phyloP scores from a whole-genome alignment of 331 rosid species.

The Arachis monticola region DNA sequence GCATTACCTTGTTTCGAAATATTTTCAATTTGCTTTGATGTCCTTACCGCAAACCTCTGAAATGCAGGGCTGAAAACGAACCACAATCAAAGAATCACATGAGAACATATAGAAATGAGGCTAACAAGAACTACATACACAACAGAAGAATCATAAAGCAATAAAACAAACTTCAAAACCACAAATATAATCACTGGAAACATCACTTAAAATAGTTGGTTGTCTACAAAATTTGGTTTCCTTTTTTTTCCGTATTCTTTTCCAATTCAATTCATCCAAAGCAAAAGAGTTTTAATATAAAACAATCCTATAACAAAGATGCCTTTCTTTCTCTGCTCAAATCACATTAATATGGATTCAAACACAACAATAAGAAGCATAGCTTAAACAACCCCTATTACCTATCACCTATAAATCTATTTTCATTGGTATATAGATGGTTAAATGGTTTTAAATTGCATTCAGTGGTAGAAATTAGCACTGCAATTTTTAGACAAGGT shows the following conservation, averaged over 20 bases:
- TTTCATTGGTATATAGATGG: background rate
- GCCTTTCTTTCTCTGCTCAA: background rate
- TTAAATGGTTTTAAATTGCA: background rate
- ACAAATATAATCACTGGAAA: background rate
- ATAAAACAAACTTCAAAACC: background rate
- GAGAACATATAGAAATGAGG: background rate
- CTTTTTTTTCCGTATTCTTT: background rate
- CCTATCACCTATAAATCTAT: background rate
- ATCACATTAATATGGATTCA: background rate
- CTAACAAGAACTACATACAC: background rate
- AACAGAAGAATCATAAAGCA: background rate
- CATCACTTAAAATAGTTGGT: background rate
- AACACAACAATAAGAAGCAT: too few relatives aligned
- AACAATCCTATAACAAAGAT: background rate
- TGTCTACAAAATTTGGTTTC: background rate
- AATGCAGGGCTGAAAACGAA: constrained; percentile 64
- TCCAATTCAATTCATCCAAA: background rate
- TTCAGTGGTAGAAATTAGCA: background rate
- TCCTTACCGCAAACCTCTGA: constrained; percentile 96
- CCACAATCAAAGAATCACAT: constrained; percentile 21
- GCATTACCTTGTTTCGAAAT: constrained; percentile 61
- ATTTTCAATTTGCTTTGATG: constrained; percentile 77
- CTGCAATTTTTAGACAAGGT: background rate
- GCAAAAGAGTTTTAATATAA: background rate
- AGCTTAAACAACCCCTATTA: too few relatives aligned